A percentile compares a stretch with the other conserved stretches of the same genome.
Conservation (phyloP, 306 rosid species). For the Dryas octopetala region DNA sequence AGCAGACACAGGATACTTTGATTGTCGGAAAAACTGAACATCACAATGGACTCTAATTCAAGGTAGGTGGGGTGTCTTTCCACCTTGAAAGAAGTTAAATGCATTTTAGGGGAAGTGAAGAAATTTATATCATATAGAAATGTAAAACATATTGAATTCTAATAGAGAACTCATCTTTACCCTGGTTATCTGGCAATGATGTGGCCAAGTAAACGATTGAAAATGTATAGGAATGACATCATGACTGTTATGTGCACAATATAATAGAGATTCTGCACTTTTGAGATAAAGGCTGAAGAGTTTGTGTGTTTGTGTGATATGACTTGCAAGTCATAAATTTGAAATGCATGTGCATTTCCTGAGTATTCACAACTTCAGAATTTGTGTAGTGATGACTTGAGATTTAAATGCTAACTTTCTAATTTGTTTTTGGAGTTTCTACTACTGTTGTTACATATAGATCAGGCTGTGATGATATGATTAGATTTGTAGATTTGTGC, state of each 20-base stretch:
- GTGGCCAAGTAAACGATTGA: background rate
- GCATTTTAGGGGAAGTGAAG: background rate
- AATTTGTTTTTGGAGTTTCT: background rate
- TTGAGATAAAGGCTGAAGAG: background rate
- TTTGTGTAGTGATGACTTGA: background rate
- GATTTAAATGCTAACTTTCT: background rate
- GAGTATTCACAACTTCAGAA: background rate
- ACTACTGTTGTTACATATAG: background rate
- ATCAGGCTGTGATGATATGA: background rate
- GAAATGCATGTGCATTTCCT: background rate
- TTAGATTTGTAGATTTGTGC: background rate
- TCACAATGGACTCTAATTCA: background rate
- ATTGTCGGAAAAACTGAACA: background rate
- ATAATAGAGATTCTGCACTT: background rate
- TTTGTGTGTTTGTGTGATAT: background rate
- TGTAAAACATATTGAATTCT: background rate
- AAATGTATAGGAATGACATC: background rate
- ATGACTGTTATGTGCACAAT: background rate
- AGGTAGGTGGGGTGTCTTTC: background rate
- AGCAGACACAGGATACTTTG: background rate
- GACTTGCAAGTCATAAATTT: background rate
- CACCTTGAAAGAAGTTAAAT: background rate
- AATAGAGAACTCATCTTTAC: background rate
- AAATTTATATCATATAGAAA: background rate
- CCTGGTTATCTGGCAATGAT: background rate